Percentiles rank a stretch among this genome's conserved stretches.
phyloP scores from a whole-genome alignment of 495 filamentous ascomycete species.

The Aspergillus ellipticus region DNA sequence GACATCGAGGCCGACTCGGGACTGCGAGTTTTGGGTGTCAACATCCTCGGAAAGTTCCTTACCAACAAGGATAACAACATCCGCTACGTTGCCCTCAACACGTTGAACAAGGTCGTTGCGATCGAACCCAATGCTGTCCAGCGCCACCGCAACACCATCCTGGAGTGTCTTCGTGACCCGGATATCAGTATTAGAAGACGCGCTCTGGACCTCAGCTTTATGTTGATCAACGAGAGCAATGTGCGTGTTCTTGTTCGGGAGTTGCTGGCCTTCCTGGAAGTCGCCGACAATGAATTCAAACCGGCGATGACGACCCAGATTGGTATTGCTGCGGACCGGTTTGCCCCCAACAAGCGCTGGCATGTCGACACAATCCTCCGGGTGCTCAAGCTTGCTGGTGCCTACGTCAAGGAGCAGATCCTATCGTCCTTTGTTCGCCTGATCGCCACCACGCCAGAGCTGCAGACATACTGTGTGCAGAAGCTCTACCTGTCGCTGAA shows the following conservation, averaged over 20 bases:
- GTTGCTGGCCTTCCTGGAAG: conserved; percentile 88
- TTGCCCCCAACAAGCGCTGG: conserved; percentile 95
- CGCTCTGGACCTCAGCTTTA: conserved; percentile 94
- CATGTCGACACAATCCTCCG: conserved; percentile 95
- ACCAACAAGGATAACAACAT: conserved; percentile 99
- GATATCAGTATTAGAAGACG: conserved; percentile 96
- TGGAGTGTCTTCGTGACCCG: conserved; percentile 95
- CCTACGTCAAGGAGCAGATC: conserved; percentile 97
- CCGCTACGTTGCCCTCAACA: conserved; percentile 95
- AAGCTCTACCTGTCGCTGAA: conserved; percentile 88
- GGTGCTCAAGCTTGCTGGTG: conserved; percentile 90
- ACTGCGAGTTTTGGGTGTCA: conserved; percentile 88
- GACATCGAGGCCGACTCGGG: conserved; percentile 98
- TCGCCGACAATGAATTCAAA: conserved; percentile 98
- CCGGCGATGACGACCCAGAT: conserved; percentile 96
- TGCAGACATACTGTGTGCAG: conserved; percentile 94
- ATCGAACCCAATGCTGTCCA: conserved; percentile 98
- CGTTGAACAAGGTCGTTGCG: conserved; percentile 95
- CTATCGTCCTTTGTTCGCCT: conserved; percentile 93
- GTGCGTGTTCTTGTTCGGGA: conserved; percentile 91
- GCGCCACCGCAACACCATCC: conserved; percentile 92
- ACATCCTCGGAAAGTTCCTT: conserved; percentile 96
- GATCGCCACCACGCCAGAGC: conserved; percentile 87
- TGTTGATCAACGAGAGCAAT: conserved; percentile 94
- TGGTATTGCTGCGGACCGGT: conserved; percentile 92